Percentiles rank a stretch among this genome's conserved stretches.
These are phyloP conservation scores for Rhodotorula diobovata DNA, from an alignment of 768 basidiomycete genomes.

Conservation along the genomic window DNA sequence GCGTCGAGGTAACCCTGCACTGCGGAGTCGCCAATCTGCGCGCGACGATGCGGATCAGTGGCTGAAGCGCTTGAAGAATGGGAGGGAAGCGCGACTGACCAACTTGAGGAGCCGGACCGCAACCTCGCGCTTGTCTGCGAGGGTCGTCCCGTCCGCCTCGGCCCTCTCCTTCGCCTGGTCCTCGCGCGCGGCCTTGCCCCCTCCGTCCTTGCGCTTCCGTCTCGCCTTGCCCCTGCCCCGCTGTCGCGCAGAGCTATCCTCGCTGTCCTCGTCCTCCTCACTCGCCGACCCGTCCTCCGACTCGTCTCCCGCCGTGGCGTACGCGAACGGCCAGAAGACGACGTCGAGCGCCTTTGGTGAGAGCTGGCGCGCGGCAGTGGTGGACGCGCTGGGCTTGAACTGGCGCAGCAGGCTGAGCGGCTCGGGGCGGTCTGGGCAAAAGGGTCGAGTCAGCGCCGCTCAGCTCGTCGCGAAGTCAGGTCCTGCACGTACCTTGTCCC, in stretches of 20 bases:
- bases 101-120: slow-evolving; percentile 8
- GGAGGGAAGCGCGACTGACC: not conserved
- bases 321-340: slow-evolving; percentile 29
- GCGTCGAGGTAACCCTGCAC: slow-evolving; percentile 9
- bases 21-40: slow-evolving; percentile 16
- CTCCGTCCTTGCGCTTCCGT: not conserved
- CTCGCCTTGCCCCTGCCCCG: not conserved
- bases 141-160: slow-evolving; percentile 6
- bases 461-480: not conserved
- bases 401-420: slow-evolving; percentile 25
- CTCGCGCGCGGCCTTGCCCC: not conserved
- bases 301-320: not conserved
- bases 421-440: not conserved
- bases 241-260: not conserved
- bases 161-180: not conserved
- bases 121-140: slow-evolving; percentile 13
- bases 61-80: too few species aligned
- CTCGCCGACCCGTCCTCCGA: not conserved
- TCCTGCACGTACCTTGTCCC: not conserved
- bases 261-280: not conserved
- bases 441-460: not conserved
- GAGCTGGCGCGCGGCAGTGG: not conserved
- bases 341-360: slow-evolving; percentile 27
- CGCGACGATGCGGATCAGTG: not conserved
- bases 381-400: slow-evolving; percentile 23